A percentile compares a stretch with the other conserved stretches of the same genome.
phyloP scores from a whole-genome alignment of 148 eudicot genomes.

The Oxyria digyna region DNA sequence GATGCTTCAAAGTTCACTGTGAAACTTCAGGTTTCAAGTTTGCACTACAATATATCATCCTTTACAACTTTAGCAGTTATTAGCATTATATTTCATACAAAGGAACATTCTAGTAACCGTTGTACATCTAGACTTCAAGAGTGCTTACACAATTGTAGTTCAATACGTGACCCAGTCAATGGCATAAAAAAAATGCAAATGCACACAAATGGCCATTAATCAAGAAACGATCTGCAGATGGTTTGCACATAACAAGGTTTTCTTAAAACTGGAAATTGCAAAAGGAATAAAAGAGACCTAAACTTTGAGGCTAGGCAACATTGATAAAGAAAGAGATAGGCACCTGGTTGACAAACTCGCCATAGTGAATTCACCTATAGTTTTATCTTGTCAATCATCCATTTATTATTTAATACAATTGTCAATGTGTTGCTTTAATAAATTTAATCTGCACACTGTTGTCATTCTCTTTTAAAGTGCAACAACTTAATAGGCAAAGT shows the following conservation, averaged over 20 bases:
- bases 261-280: neutral
- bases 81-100: neutral
- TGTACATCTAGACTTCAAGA: neutral
- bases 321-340: neutral
- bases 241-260: neutral
- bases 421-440: neutral
- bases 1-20: neutral
- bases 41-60: neutral
- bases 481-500: neutral
- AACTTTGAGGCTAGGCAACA: neutral
- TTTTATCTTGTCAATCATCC: neutral
- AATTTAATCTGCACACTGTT: neutral
- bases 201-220: neutral
- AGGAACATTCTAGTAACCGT: neutral
- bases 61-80: neutral
- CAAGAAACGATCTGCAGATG: neutral
- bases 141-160: neutral
- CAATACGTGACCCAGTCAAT: neutral
- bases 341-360: neutral
- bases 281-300: neutral
- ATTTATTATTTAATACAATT: neutral
- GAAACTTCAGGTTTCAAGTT: neutral
- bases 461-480: neutral
- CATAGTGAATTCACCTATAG: neutral
- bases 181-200: neutral